Base-by-base conservation (phyloP, 2,329 filamentous ascomycete species). In the Scorias spongiosa region DNA sequence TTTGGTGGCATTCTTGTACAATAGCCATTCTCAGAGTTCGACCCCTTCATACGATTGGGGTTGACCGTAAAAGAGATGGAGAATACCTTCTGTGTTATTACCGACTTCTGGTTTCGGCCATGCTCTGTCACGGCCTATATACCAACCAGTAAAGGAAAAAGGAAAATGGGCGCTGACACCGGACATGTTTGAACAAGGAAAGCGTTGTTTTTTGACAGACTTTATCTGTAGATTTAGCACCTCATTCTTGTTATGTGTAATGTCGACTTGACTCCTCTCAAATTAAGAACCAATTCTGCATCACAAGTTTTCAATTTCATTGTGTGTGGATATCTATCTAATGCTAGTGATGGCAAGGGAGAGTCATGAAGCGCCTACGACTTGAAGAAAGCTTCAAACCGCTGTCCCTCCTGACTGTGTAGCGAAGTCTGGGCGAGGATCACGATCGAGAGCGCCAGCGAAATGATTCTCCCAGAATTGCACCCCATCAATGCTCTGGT, bases 401-500 rank as follows among this genome's bases (percentile, higher is more conserved):
- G 20, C 20, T 26, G 4, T 26, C 20, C 3, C 20, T 26, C 20
- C 3, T 26, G 20, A 7, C 20, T 3, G 20, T 26, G 32, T 15
- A 36, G 32, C 3, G 5, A 9, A 5, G 5, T 9, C 32, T 5
- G 9, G 32, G 15, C 32, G 32, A 36, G 32, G 3, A 15, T 36
- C 32, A 36, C 9, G 11, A 9, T 40, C 38, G 11, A 40, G 11
- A 20, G 38, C 3, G 2, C 38, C 36, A 5, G 42, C 14, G 37
- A 63, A 56, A 41, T 56, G 52, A 47, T 98, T 98, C 63, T 84
- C 79, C 91, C 91, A 98, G 62, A 93, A 98, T 55, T 81, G 81
- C 40, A 93, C 69, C 0, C 91, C 91, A 60, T 95, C 88, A 11
- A 96, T 76, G 4, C 86, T 81, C 55, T 93, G 88, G 60, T 98